These are phyloP conservation scores for Herpotrichia juniperi DNA, from an alignment of 2,329 filamentous ascomycete genomes.

Conservation along the genomic window DNA sequence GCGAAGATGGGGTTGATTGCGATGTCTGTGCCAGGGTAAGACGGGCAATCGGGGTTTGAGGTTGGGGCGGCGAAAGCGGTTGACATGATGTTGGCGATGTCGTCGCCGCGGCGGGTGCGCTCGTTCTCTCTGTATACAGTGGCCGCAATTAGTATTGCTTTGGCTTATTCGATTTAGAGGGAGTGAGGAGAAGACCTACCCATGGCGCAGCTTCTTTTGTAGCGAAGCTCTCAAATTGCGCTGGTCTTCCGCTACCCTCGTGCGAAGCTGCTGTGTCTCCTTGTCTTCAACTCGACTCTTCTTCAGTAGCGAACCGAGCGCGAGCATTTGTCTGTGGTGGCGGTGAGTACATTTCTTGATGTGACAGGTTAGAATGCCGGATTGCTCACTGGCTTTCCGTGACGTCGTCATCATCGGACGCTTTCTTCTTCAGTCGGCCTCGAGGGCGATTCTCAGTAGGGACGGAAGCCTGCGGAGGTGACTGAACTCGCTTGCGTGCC, in stretches of 20 bases:
- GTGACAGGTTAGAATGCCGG: neutral
- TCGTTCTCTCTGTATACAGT: constrained; percentile 19
- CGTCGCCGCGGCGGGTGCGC: constrained; percentile 21
- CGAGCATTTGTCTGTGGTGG: constrained; percentile 24
- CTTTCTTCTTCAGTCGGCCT: neutral
- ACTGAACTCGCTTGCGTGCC: constrained; percentile 6
- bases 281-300: constrained; percentile 25
- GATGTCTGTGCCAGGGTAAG: constrained; percentile 17
- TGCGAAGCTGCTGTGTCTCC: constrained; percentile 27
- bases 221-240: constrained; percentile 21
- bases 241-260: constrained; percentile 23
- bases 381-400: constrained; percentile 35
- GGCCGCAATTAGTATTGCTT: neutral
- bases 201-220: constrained; percentile 22
- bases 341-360: constrained; percentile 7
- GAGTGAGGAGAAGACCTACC: constrained; percentile 20
- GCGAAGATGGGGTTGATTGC: constrained; percentile 1
- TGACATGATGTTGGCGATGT: constrained; percentile 24
- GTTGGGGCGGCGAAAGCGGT: constrained; percentile 22
- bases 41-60: constrained; percentile 11
- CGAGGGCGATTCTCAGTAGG: neutral
- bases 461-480: neutral
- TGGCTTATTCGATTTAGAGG: neutral
- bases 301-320: constrained; percentile 22
- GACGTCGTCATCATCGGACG: constrained; percentile 7